A percentile compares a stretch with the other conserved stretches of the same genome.
Evolutionary conservation across 202 grass and related monocot genomes (phyloP).

Genomic region (Panicum hallii): DNA sequence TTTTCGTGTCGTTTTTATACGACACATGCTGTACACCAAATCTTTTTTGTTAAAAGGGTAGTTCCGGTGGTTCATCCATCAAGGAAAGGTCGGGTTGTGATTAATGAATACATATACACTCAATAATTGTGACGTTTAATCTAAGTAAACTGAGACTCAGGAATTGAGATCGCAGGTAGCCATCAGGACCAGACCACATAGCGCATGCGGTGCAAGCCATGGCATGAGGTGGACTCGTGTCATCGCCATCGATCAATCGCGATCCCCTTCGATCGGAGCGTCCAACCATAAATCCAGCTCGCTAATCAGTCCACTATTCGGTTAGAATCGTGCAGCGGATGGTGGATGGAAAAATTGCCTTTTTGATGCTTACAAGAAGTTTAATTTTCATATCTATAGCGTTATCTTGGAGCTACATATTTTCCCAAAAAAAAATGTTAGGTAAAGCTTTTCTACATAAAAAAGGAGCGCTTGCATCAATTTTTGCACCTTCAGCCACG

Average conservation of each 20-base stretch:
- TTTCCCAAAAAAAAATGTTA: background rate
- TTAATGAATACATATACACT: conserved; percentile 28
- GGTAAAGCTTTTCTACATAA: background rate
- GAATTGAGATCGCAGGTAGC: conserved; percentile 50
- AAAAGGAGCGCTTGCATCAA: background rate
- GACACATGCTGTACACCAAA: background rate
- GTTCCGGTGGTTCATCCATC: conserved; percentile 42
- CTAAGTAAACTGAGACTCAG: conserved; percentile 45
- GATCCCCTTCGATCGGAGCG: conserved; percentile 15
- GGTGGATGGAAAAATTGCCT: background rate
- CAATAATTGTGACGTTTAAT: conserved; percentile 60
- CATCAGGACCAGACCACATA: conserved; percentile 37
- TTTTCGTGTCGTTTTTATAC: background rate
- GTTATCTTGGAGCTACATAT: background rate
- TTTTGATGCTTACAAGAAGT: background rate
- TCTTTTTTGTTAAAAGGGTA: conserved; percentile 31
- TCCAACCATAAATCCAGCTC: conserved; percentile 39
- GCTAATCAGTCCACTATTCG: conserved; percentile 3
- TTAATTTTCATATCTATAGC: background rate
- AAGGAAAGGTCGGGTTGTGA: conserved; percentile 11
- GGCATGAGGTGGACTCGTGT: conserved; percentile 40
- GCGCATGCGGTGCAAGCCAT: conserved; percentile 28
- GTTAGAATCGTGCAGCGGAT: conserved; percentile 18
- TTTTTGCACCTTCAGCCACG: background rate
- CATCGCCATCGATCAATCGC: conserved; percentile 31